A percentile compares a stretch with the other conserved stretches of the same genome.
Evolutionary conservation across 768 basidiomycete genomes (phyloP).

Genomic region (Russula earlei): DNA sequence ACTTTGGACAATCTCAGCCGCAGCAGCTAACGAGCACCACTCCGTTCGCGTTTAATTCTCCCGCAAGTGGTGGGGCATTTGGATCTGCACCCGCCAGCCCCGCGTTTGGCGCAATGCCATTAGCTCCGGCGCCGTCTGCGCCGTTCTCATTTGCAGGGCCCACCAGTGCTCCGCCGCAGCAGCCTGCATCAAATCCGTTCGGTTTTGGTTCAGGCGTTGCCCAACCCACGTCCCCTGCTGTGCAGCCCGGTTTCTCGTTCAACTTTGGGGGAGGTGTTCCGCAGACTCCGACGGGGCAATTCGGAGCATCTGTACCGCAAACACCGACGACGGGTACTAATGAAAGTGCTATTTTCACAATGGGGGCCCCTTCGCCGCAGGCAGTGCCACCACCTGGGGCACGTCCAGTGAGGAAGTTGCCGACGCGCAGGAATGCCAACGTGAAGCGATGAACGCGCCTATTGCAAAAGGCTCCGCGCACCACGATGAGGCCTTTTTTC

Average conservation of each 20-base stretch:
- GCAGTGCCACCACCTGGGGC: slow-evolving; percentile 11
- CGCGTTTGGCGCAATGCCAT: slow-evolving; percentile 8
- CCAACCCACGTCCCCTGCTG: slow-evolving; percentile 28
- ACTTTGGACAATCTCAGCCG: slow-evolving; percentile 25
- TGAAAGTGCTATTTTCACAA: slow-evolving; percentile 24
- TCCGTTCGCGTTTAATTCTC: slow-evolving; percentile 24
- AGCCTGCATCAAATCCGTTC: slow-evolving; percentile 26
- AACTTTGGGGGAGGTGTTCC: slow-evolving; percentile 20
- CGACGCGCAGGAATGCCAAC: slow-evolving; percentile 25
- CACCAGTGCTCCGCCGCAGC: slow-evolving; percentile 25
- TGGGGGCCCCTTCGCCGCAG: slow-evolving; percentile 24
- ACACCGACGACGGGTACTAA: slow-evolving; percentile 2
- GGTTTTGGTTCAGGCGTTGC: slow-evolving; percentile 24
- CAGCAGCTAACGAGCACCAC: slow-evolving; percentile 23
- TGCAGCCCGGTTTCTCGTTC: slow-evolving; percentile 22
- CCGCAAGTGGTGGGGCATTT: slow-evolving; percentile 20
- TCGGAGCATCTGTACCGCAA: slow-evolving; percentile 21
- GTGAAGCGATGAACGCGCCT: slow-evolving; percentile 5
- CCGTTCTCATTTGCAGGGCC: slow-evolving; percentile 25
- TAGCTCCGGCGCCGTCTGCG: slow-evolving; percentile 9
- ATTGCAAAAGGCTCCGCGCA: not conserved
- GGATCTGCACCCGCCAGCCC: slow-evolving; percentile 22
- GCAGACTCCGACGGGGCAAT: slow-evolving; percentile 23
- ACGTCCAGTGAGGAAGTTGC: slow-evolving; percentile 27
- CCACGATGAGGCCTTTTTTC: not conserved